Conservation (phyloP, 169 alveolate genomes). For the Cryptosporidium sp. region DNA sequence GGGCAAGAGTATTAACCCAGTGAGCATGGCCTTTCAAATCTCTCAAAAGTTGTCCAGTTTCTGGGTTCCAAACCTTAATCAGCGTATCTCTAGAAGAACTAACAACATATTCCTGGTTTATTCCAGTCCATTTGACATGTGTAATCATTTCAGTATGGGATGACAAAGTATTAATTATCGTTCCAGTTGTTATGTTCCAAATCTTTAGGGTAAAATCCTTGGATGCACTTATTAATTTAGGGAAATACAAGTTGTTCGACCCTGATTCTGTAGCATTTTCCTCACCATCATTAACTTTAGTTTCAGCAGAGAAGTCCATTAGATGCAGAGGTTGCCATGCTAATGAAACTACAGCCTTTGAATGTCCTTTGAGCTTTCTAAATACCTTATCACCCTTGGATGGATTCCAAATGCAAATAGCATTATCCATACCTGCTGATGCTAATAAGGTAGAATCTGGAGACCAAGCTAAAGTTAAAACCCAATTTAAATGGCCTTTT, state of each 20-base stretch:
- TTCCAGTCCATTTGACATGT: slow-evolving; percentile 95
- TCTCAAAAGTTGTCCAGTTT: slow-evolving; percentile 83
- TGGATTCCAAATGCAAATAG: slow-evolving; percentile 88
- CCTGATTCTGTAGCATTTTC: slow-evolving; percentile 39
- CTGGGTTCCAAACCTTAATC: slow-evolving; percentile 93
- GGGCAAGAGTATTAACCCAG: slow-evolving; percentile 98
- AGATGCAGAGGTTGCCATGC: slow-evolving; percentile 94
- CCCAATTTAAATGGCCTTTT: slow-evolving; percentile 95
- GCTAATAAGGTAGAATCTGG: slow-evolving; percentile 93
- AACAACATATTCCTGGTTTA: slow-evolving; percentile 85
- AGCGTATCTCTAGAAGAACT: slow-evolving; percentile 95
- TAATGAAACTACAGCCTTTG: slow-evolving; percentile 85
- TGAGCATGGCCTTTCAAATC: slow-evolving; percentile 97
- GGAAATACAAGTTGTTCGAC: slow-evolving; percentile 47
- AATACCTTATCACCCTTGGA: slow-evolving; percentile 71
- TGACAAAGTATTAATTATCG: slow-evolving; percentile 85
- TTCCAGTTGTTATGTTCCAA: slow-evolving; percentile 89
- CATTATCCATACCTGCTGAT: slow-evolving; percentile 93
- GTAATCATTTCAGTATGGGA: slow-evolving; percentile 94
- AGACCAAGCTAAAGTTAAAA: slow-evolving; percentile 90
- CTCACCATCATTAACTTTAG: slow-evolving; percentile 70
- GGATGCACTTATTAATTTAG: slow-evolving; percentile 78
- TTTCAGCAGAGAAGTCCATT: slow-evolving; percentile 77
- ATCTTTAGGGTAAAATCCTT: slow-evolving; percentile 93
- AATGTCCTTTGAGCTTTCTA: slow-evolving; percentile 80